These are phyloP conservation scores for Lomentospora prolificans DNA, from an alignment of 2,329 filamentous ascomycete species.

Conservation along the genomic window DNA sequence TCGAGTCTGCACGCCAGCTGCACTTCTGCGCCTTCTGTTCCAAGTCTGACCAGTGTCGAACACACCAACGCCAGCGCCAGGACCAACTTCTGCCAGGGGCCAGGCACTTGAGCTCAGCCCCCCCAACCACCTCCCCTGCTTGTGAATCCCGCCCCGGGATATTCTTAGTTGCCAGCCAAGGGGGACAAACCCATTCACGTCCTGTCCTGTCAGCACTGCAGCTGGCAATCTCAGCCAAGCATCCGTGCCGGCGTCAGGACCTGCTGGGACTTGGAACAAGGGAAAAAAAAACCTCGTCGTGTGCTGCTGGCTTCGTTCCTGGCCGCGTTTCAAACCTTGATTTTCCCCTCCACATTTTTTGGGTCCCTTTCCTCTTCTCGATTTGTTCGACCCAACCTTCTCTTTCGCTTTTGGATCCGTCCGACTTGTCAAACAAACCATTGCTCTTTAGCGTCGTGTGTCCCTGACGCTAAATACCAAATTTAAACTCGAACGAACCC, in stretches of 20 bases:
- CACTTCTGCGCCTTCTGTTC: no score
- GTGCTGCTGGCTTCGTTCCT: not conserved
- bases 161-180: not conserved
- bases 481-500: not conserved
- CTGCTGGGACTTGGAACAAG: not conserved
- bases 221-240: not conserved
- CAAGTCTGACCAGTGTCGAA: not conserved
- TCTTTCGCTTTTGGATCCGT: no score
- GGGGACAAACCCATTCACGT: no score
- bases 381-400: not conserved
- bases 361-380: conserved; percentile 1
- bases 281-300: no score
- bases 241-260: not conserved
- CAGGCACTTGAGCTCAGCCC: no score
- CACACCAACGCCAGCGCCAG: no score
- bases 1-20: no score
- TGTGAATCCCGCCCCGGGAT: not conserved
- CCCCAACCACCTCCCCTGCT: not conserved
- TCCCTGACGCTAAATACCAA: not conserved
- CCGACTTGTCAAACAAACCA: not conserved
- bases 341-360: not conserved
- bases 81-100: no score
- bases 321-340: not conserved
- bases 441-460: not conserved
- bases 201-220: no score